Conservation (phyloP, 2,329 filamentous ascomycete species). For the Diplodia seriata region DNA sequence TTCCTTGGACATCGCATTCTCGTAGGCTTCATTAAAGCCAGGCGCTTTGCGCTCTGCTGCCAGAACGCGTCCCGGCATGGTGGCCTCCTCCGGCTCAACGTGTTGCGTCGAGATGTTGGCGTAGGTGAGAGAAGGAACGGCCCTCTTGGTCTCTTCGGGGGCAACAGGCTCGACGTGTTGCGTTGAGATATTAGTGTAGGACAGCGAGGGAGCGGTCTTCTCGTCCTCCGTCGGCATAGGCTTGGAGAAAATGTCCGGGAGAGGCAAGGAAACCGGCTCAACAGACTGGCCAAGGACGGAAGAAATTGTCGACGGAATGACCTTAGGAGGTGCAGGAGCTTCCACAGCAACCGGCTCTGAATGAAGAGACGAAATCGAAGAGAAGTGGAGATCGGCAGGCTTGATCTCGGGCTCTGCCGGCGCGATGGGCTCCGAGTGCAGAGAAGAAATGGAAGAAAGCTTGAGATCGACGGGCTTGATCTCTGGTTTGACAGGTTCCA, state of each 20-base stretch:
- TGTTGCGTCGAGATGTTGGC: slow-evolving; percentile 42
- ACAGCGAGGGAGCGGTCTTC: slow-evolving; percentile 34
- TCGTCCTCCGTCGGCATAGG: slow-evolving; percentile 6
- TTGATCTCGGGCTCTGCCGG: slow-evolving; percentile 3
- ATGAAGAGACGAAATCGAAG: slow-evolving; percentile 12
- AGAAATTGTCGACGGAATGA: slow-evolving; percentile 19
- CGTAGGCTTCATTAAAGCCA: slow-evolving; percentile 17
- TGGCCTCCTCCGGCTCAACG: slow-evolving; percentile 41
- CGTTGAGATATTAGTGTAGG: slow-evolving; percentile 41
- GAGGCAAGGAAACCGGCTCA: slow-evolving; percentile 24
- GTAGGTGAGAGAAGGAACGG: slow-evolving; percentile 36
- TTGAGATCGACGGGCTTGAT: slow-evolving; percentile 23
- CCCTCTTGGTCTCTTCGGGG: slow-evolving; percentile 3
- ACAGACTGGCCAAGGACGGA: slow-evolving; percentile 20
- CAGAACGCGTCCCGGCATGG: slow-evolving; percentile 37
- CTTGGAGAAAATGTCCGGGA: slow-evolving; percentile 21
- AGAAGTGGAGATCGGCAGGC: slow-evolving; percentile 3
- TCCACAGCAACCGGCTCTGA: slow-evolving; percentile 40
- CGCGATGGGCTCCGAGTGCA: slow-evolving; percentile 35
- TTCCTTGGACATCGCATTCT: slow-evolving; percentile 29
- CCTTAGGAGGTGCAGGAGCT: slow-evolving; percentile 32
- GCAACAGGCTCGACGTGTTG: slow-evolving; percentile 44
- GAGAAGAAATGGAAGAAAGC: slow-evolving; percentile 35
- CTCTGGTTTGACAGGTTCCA: slow-evolving; percentile 31
- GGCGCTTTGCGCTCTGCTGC: slow-evolving; percentile 9